A percentile compares a stretch with the other conserved stretches of the same genome.
Evolutionary conservation across 2,329 filamentous ascomycete species (phyloP).

Genomic region (Diaporthe capsici): DNA sequence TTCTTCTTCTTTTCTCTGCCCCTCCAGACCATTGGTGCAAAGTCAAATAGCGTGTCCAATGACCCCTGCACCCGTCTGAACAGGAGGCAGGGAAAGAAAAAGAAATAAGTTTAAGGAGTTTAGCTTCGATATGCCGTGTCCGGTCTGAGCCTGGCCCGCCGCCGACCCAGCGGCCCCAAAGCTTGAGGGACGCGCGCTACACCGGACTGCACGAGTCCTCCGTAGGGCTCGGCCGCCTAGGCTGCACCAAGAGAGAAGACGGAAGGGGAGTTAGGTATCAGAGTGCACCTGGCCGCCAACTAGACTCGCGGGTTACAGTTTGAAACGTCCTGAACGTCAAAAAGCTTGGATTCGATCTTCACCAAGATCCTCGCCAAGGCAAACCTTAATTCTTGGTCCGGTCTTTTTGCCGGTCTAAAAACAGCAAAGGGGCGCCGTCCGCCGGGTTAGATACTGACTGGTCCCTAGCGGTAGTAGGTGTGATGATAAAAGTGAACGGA

Average conservation of each 20-base stretch:
- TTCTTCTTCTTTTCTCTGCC: neutral
- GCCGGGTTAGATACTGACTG: neutral
- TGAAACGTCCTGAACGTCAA: slow-evolving; percentile 31
- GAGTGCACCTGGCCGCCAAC: neutral
- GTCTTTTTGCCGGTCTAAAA: slow-evolving; percentile 18
- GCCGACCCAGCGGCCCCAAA: neutral
- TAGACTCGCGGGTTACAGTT: slow-evolving; percentile 29
- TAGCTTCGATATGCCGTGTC: slow-evolving; percentile 16
- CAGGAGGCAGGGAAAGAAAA: neutral
- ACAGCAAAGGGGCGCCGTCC: slow-evolving; percentile 11
- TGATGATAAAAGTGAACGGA: neutral
- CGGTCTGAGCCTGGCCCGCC: slow-evolving; percentile 10
- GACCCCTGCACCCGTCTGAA: slow-evolving; percentile 3
- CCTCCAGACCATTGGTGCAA: neutral
- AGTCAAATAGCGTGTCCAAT: slow-evolving; percentile 11
- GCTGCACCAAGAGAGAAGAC: slow-evolving; percentile 2
- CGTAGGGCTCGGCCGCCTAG: slow-evolving; percentile 6
- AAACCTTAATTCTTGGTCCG: slow-evolving; percentile 27
- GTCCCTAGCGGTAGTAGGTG: neutral
- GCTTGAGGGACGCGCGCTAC: slow-evolving; percentile 23
- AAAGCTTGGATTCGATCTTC: slow-evolving; percentile 28
- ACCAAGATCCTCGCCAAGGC: slow-evolving; percentile 30
- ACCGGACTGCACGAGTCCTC: slow-evolving; percentile 16
- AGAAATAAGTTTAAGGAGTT: slow-evolving; percentile 20
- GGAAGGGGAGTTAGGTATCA: neutral